Evolutionary conservation across 2,329 filamentous ascomycete genomes (phyloP).

Genomic region (Aspergillus sp.): DNA sequence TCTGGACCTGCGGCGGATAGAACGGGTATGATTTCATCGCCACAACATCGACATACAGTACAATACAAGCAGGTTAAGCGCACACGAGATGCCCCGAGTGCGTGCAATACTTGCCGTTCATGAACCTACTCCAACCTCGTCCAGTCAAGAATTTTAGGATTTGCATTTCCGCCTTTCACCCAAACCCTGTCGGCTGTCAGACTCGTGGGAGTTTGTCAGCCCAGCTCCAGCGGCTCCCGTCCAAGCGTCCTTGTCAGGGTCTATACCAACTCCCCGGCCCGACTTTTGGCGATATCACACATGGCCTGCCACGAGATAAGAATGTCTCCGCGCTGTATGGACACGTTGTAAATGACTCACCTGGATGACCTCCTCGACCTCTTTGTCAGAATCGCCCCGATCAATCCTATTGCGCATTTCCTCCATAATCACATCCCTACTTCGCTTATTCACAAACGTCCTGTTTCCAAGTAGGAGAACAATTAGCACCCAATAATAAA

Average conservation of each 20-base stretch:
- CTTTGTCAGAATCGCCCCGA: slow-evolving; percentile 62
- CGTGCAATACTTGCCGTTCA: neutral
- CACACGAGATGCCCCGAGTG: too few relatives aligned
- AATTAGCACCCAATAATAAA: neutral
- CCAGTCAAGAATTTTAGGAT: neutral
- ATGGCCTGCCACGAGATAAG: slow-evolving; percentile 64
- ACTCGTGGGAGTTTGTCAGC: neutral
- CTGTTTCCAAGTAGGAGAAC: slow-evolving; percentile 33
- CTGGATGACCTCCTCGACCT: slow-evolving; percentile 72
- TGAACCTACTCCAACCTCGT: neutral
- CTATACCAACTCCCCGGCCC: slow-evolving; percentile 62
- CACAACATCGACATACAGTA: neutral
- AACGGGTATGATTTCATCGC: slow-evolving; percentile 5
- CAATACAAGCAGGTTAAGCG: neutral
- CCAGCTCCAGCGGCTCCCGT: neutral
- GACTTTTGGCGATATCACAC: slow-evolving; percentile 84
- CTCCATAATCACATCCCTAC: slow-evolving; percentile 71
- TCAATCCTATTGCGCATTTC: slow-evolving; percentile 77
- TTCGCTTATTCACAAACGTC: slow-evolving; percentile 84
- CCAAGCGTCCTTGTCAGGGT: too few relatives aligned
- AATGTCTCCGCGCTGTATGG: neutral
- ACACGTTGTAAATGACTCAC: slow-evolving; percentile 46
- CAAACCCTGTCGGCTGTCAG: neutral
- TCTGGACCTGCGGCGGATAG: neutral
- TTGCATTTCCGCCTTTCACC: neutral